phyloP scores from a whole-genome alignment of 345 rosid species.

The Noccaea caerulescens region DNA sequence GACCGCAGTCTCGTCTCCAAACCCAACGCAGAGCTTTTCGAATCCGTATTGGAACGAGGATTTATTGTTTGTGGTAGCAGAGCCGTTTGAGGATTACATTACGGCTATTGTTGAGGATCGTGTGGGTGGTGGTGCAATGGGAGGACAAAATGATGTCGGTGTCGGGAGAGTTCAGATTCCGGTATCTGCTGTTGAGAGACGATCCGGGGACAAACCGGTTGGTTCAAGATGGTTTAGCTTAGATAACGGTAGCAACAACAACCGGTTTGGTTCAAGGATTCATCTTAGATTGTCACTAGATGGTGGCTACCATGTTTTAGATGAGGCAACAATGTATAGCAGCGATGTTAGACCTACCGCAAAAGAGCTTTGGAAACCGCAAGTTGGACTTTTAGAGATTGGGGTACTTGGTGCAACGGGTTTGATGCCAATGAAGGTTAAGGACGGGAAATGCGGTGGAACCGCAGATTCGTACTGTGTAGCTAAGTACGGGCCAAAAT shows the following conservation, averaged over 20 bases:
- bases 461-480: constrained; percentile 71
- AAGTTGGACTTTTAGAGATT: constrained; percentile 72
- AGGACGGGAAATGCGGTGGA: constrained; percentile 52
- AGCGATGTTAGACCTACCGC: constrained; percentile 69
- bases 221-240: constrained; percentile 73
- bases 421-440: constrained; percentile 62
- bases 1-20: constrained; percentile 52
- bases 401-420: constrained; percentile 75
- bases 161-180: constrained; percentile 63
- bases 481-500: constrained; percentile 76
- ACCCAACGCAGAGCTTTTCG: constrained; percentile 51
- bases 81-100: constrained; percentile 75
- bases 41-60: constrained; percentile 81
- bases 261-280: constrained; percentile 61
- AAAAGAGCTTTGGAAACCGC: constrained; percentile 68
- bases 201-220: constrained; percentile 56
- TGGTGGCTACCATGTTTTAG: constrained; percentile 75
- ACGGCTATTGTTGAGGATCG: constrained; percentile 59
- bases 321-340: constrained; percentile 64
- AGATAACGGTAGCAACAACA: constrained; percentile 47
- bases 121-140: constrained; percentile 43
- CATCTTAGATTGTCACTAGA: constrained; percentile 68
- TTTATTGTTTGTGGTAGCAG: constrained; percentile 69
- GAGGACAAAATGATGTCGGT: constrained; percentile 51
- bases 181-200: constrained; percentile 50